Percentiles rank a stretch among this genome's conserved stretches.
These are phyloP conservation scores for Gardenia jasminoides DNA, from an alignment of 257 asterid species.

Conservation along the genomic window DNA sequence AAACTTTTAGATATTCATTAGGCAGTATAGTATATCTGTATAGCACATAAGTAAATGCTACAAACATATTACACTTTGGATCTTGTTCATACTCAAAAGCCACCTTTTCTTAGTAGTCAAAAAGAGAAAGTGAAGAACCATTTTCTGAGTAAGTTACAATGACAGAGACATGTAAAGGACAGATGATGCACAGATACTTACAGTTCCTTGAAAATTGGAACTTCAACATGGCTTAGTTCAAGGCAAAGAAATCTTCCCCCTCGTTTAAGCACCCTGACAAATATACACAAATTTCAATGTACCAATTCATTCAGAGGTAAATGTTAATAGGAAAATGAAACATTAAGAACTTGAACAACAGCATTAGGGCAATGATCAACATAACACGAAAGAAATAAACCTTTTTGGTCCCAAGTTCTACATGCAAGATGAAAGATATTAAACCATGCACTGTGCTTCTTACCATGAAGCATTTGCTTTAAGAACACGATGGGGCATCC, in stretches of 20 bases:
- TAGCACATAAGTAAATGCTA: background rate
- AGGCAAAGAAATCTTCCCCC: constrained; percentile 99
- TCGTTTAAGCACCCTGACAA: constrained; percentile 76
- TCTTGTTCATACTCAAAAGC: background rate
- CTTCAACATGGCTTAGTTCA: constrained; percentile 85
- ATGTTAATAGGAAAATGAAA: background rate
- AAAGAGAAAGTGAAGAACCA: background rate
- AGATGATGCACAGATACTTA: constrained; percentile 39
- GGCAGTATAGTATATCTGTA: background rate
- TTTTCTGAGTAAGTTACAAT: background rate
- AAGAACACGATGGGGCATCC: background rate
- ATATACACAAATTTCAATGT: constrained; percentile 5
- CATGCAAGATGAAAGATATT: background rate
- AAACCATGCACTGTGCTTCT: background rate
- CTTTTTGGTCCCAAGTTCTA: background rate
- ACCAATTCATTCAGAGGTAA: background rate
- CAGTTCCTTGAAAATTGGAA: constrained; percentile 74
- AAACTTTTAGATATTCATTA: background rate
- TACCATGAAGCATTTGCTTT: background rate
- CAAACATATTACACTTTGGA: background rate
- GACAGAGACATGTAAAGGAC: background rate
- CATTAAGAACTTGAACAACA: background rate
- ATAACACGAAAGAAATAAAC: background rate
- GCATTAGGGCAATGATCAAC: background rate
- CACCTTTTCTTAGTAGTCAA: too few relatives aligned